These are phyloP conservation scores for Carex myosuroides DNA, from an alignment of 176 grass and related monocot genomes.

Conservation along the genomic window DNA sequence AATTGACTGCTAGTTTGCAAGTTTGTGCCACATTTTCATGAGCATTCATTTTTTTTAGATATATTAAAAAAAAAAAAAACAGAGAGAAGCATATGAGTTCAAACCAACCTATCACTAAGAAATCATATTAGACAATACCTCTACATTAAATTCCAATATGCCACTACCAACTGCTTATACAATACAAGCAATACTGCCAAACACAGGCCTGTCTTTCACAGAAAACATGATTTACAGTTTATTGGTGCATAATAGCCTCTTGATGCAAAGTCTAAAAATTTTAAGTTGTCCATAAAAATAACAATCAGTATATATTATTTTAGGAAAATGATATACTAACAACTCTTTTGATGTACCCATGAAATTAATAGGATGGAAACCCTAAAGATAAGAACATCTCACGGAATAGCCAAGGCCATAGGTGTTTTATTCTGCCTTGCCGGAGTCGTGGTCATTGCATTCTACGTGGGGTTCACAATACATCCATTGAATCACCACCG, in stretches of 20 bases:
- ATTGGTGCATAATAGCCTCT: neutral
- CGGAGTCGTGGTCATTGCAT: conserved; percentile 41
- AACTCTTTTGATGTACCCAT: neutral
- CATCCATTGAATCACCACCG: conserved; percentile 42
- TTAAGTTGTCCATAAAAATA: neutral
- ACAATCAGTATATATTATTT: neutral
- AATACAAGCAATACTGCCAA: neutral
- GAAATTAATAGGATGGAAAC: conserved; percentile 40
- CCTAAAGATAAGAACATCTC: conserved; percentile 27
- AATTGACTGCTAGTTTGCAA: neutral
- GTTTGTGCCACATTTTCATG: neutral
- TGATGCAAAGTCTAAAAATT: neutral
- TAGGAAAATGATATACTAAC: neutral
- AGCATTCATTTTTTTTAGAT: neutral
- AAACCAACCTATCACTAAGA: neutral
- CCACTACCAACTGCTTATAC: neutral
- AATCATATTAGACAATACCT: neutral
- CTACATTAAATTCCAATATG: neutral
- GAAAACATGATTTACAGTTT: neutral
- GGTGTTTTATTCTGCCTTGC: conserved; percentile 43
- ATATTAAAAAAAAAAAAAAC: neutral
- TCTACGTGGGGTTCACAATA: conserved; percentile 41
- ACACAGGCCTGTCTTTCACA: no score
- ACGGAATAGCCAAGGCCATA: conserved; percentile 39
- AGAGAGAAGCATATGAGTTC: neutral